Percentiles rank a stretch among this genome's conserved stretches.
Evolutionary conservation across 352 stramenopile genomes (phyloP).

Genomic region (Albugo laibachii): DNA sequence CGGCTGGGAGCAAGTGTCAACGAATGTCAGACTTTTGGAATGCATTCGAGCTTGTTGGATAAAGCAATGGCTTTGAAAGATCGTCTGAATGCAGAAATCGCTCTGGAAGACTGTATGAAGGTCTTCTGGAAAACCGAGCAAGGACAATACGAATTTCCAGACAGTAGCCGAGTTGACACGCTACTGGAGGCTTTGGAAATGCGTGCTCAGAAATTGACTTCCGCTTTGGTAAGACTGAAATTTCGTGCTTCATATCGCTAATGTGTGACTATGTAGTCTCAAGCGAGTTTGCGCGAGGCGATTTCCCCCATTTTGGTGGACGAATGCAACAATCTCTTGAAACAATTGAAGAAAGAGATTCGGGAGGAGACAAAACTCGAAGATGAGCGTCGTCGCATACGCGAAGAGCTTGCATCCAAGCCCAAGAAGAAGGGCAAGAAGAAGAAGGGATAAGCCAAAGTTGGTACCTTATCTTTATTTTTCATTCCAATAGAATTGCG

Average conservation of each 20-base stretch:
- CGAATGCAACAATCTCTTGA: slow-evolving; percentile 26
- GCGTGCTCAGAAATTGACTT: slow-evolving; percentile 14
- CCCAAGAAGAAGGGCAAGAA: slow-evolving; percentile 66
- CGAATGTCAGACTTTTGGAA: slow-evolving; percentile 22
- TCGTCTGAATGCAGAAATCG: slow-evolving; percentile 42
- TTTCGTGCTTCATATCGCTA: background rate
- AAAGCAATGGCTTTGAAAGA: slow-evolving; percentile 22
- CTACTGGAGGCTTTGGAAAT: slow-evolving; percentile 47
- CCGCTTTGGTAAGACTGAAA: background rate
- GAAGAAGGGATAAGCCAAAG: slow-evolving; percentile 32
- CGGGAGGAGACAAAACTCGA: slow-evolving; percentile 57
- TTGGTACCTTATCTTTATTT: slow-evolving; percentile 14
- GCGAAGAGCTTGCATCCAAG: slow-evolving; percentile 53
- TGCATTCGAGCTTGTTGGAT: slow-evolving; percentile 34
- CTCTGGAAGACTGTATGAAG: slow-evolving; percentile 32
- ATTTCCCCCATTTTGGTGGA: slow-evolving; percentile 37
- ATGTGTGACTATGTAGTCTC: slow-evolving; percentile 13
- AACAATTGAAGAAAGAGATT: slow-evolving; percentile 69
- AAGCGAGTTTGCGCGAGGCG: slow-evolving; percentile 17
- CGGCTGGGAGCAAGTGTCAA: slow-evolving; percentile 38
- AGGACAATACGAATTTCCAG: slow-evolving; percentile 25
- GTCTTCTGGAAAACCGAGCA: slow-evolving; percentile 13
- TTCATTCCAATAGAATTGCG: background rate
- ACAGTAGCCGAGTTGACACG: slow-evolving; percentile 22
- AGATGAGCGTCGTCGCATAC: slow-evolving; percentile 43